Conservation (phyloP, 108 stramenopile species). For the Licmophora abbreviata region DNA sequence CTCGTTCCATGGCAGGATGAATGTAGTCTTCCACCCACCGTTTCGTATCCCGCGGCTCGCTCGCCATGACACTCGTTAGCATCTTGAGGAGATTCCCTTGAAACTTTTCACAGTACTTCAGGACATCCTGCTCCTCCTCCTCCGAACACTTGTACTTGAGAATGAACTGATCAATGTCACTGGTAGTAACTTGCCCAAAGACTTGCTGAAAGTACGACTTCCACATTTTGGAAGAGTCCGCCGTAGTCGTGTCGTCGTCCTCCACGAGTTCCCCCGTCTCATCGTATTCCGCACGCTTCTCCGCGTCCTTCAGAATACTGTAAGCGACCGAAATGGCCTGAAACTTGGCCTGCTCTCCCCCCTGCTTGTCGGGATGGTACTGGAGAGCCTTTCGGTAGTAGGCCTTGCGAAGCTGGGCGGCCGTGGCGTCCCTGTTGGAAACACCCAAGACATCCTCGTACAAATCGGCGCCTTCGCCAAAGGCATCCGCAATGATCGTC, state of each 20-base stretch:
- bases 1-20: constrained; percentile 57
- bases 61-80: constrained; percentile 74
- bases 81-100: constrained; percentile 63
- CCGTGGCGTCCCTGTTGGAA: constrained; percentile 21
- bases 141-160: constrained; percentile 80
- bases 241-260: constrained; percentile 27
- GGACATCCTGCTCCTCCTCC: constrained; percentile 73
- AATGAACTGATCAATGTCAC: constrained; percentile 68
- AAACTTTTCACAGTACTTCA: constrained; percentile 57
- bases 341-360: constrained; percentile 35
- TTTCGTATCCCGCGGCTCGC: constrained; percentile 40
- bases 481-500: constrained; percentile 27
- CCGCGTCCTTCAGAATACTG: constrained; percentile 30
- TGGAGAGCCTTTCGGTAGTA: constrained; percentile 62
- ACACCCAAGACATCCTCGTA: constrained; percentile 55
- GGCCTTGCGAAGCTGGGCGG: constrained; percentile 65
- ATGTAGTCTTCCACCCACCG: constrained; percentile 82
- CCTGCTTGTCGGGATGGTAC: constrained; percentile 74
- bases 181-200: constrained; percentile 64
- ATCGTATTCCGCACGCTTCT: constrained; percentile 43
- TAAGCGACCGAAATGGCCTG: constrained; percentile 49
- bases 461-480: constrained; percentile 52
- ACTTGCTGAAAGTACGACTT: constrained; percentile 65
- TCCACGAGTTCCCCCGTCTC: constrained; percentile 54
- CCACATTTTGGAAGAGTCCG: constrained; percentile 22